These are phyloP conservation scores for Calonectria ilicicola DNA, from an alignment of 2,329 filamentous ascomycete genomes.

Conservation along the genomic window DNA sequence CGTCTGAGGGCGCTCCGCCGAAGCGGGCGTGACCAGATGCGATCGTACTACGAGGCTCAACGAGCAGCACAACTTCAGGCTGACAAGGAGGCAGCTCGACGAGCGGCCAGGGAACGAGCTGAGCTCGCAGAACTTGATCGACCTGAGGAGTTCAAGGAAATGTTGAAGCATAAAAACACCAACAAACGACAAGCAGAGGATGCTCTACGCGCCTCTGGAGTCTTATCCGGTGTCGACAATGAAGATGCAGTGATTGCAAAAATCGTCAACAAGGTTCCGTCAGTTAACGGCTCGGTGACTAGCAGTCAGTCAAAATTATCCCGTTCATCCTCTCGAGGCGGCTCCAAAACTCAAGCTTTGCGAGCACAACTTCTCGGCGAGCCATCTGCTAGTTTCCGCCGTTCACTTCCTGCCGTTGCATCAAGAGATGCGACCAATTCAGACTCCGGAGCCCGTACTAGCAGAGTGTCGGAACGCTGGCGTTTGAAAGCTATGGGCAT, in stretches of 20 bases:
- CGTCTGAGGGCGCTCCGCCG: slow-evolving; percentile 63
- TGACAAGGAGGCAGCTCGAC: slow-evolving; percentile 49
- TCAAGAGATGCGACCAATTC: slow-evolving; percentile 41
- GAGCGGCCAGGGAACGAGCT: slow-evolving; percentile 40
- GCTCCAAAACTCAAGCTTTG: slow-evolving; percentile 52
- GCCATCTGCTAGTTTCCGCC: slow-evolving; percentile 48
- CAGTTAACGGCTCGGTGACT: slow-evolving; percentile 33
- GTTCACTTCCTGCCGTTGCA: slow-evolving; percentile 53
- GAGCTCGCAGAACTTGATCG: slow-evolving; percentile 45
- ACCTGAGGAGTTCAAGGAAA: slow-evolving; percentile 49
- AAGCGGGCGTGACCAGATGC: slow-evolving; percentile 63
- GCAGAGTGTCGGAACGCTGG: slow-evolving; percentile 59
- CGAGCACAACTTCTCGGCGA: slow-evolving; percentile 49
- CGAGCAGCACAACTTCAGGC: slow-evolving; percentile 47
- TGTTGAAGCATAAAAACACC: slow-evolving; percentile 47
- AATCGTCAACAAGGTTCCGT: slow-evolving; percentile 49
- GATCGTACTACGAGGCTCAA: slow-evolving; percentile 57
- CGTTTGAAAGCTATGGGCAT: slow-evolving; percentile 63
- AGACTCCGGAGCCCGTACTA: slow-evolving; percentile 43
- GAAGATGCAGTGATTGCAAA: slow-evolving; percentile 50
- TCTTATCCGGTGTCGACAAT: slow-evolving; percentile 55
- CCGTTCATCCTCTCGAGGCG: slow-evolving; percentile 36
- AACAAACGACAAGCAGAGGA: slow-evolving; percentile 49
- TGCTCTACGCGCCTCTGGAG: slow-evolving; percentile 55
- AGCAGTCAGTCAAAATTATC: slow-evolving; percentile 35